phyloP scores from a whole-genome alignment of 768 basidiomycete genomes.

The Lactarius tabidus region DNA sequence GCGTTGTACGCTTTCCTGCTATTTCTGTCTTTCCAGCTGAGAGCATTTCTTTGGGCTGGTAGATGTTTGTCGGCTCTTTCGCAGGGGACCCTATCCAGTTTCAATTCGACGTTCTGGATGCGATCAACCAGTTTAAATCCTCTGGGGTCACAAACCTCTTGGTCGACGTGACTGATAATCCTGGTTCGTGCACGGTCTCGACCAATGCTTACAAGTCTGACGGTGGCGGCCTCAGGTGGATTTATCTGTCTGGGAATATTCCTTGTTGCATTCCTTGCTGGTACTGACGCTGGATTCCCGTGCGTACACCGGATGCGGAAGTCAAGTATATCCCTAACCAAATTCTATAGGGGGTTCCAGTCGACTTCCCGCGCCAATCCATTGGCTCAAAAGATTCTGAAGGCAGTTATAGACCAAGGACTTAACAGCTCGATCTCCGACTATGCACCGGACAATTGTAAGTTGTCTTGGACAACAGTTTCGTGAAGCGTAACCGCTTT shows the following conservation, averaged over 20 bases:
- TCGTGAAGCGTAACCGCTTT: neutral
- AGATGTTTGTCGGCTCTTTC: conserved; percentile 65
- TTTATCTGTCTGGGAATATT: conserved; percentile 60
- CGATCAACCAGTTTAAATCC: conserved; percentile 43
- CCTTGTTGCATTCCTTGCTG: conserved; percentile 54
- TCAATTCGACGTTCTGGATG: conserved; percentile 46
- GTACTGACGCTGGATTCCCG: conserved; percentile 47
- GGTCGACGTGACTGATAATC: conserved; percentile 60
- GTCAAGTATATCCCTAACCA: neutral
- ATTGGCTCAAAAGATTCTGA: conserved; percentile 56
- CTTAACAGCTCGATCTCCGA: conserved; percentile 36
- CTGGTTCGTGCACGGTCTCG: conserved; percentile 39
- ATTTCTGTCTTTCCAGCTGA: neutral
- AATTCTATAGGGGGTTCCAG: conserved; percentile 48
- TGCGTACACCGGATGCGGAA: conserved; percentile 31
- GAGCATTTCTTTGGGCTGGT: conserved; percentile 7
- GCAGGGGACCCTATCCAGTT: conserved; percentile 46
- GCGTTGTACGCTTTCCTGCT: conserved; percentile 43
- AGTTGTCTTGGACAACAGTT: conserved; percentile 18
- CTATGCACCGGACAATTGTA: conserved; percentile 54
- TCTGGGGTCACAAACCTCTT: conserved; percentile 49
- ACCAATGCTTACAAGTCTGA: neutral
- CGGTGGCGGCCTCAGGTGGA: conserved; percentile 38
- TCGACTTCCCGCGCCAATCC: conserved; percentile 51
- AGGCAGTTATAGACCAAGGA: conserved; percentile 45